Evolutionary conservation across 306 rosid species (phyloP), one percentile per base, ranked within the genome.

Genomic region (Cucumis melo): DNA sequence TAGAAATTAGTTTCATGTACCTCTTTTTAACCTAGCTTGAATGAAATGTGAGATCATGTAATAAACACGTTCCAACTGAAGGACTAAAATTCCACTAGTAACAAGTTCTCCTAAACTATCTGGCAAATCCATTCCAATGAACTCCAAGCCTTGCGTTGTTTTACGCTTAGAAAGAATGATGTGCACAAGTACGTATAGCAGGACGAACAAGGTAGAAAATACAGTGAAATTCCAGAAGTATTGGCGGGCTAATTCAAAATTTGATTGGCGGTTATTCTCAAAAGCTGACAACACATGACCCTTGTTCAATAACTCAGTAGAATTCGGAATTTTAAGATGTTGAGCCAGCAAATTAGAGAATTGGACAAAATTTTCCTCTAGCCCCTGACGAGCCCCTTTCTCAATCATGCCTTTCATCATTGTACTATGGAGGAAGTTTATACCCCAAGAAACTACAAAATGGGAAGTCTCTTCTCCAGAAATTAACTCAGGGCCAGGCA

Each of bases 321-420:
- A 79, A 81, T 85, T 84, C 39, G 86, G 64, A n/a, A 54, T 67
- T 86, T 83, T 87, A 66, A 85, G 80, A 73, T 80, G 85, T 81
- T 48, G 86, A 39, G 89, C 85, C 32, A 94, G 85, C 74, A 85
- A 72, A 67, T 71, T 59, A 4, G 87, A 57, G 29, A 90, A 89
- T 77, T 87, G 89, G 44, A 80, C 81, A 57, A 85, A 94, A 79
- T 91, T 85, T 71, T 94, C 97, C 85, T 87, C 85, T 80, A 91
- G 77, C 10, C 97, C 98, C 78, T 91, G 92, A 11, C 84, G 78
- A 71, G 77, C 90, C 10, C 98, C 90, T 20, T 86, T 77, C 78
- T 91, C 98, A 53, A 94, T 94, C 86, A 94, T 74, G 42, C 91
- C 86, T 83, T 80, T 91, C 93, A 94, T 85, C 89, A 94, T 83